These are phyloP conservation scores for Carex littledalei DNA, from an alignment of 176 grass and related monocot genomes.

Conservation along the genomic window DNA sequence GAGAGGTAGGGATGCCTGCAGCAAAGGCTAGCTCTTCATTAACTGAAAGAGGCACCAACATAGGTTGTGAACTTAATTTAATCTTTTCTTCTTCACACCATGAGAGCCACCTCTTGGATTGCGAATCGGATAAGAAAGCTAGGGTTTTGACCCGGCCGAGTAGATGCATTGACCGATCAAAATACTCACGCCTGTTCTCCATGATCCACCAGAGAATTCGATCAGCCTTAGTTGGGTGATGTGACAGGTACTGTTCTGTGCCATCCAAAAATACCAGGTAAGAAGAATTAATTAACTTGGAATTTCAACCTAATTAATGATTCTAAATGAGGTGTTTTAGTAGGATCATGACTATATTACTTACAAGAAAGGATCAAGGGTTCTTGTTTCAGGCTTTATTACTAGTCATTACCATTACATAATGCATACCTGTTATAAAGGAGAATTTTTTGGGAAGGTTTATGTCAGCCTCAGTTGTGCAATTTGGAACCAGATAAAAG, in stretches of 20 bases:
- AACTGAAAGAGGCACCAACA: constrained; percentile 44
- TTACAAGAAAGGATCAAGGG: neutral
- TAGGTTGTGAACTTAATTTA: constrained; percentile 30
- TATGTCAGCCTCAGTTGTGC: neutral
- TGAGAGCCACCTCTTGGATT: constrained; percentile 35
- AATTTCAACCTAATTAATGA: neutral
- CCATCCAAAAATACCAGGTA: constrained; percentile 3
- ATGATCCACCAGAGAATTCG: constrained; percentile 52
- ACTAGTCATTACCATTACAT: neutral
- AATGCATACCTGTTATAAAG: neutral
- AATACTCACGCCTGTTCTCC: constrained; percentile 50
- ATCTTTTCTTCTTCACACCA: constrained; percentile 47
- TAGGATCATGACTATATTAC: neutral
- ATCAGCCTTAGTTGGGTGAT: constrained; percentile 30
- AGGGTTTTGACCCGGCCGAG: constrained; percentile 38
- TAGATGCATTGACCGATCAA: constrained; percentile 40
- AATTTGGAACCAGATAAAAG: neutral
- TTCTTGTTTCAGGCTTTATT: neutral
- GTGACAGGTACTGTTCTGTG: constrained; percentile 39
- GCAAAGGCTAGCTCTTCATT: constrained; percentile 50
- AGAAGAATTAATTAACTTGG: neutral
- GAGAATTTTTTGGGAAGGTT: neutral
- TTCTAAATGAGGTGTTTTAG: neutral
- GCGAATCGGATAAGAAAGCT: constrained; percentile 36
- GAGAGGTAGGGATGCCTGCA: constrained; percentile 37